A percentile compares a stretch with the other conserved stretches of the same genome.
These are phyloP conservation scores for Leptographium wingfieldii DNA, from an alignment of 2,329 filamentous ascomycete species.

Conservation along the genomic window DNA sequence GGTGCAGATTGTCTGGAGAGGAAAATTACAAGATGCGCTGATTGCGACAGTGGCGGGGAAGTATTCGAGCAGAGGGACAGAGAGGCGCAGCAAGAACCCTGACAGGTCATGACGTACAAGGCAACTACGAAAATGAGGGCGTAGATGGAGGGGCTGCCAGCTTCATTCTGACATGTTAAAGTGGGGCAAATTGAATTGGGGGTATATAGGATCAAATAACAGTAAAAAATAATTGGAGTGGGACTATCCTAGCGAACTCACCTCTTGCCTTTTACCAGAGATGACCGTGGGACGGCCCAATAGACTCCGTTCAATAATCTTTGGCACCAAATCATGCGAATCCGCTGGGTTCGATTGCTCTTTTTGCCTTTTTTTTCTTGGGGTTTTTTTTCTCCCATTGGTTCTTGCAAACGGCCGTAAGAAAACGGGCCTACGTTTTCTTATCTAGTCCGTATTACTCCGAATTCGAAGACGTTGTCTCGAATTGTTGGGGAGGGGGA, in stretches of 20 bases:
- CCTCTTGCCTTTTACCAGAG: constrained; percentile 17
- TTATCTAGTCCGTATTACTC: too few species aligned
- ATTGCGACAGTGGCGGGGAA: background rate
- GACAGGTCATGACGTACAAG: background rate
- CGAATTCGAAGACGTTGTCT: too few species aligned
- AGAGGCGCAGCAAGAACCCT: background rate
- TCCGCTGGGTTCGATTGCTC: constrained; percentile 10
- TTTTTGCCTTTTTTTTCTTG: constrained; percentile 6
- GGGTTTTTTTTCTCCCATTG: background rate
- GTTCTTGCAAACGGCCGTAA: background rate
- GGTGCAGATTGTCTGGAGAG: background rate
- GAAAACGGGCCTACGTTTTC: too few species aligned
- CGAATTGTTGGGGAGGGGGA: too few species aligned
- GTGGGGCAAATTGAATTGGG: background rate
- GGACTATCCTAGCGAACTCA: constrained; percentile 17
- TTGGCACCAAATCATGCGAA: constrained; percentile 13
- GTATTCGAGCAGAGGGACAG: background rate
- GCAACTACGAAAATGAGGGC: background rate
- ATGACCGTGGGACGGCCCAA: constrained; percentile 16
- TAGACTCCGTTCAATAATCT: constrained; percentile 14
- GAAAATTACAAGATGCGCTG: background rate
- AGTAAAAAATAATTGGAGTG: constrained; percentile 12
- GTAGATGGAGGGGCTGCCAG: background rate
- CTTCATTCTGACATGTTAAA: background rate
- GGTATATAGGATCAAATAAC: constrained; percentile 9